A percentile compares a stretch with the other conserved stretches of the same genome.
Evolutionary conservation across 2,329 filamentous ascomycete genomes (phyloP).

Genomic region (Moelleriella libera): DNA sequence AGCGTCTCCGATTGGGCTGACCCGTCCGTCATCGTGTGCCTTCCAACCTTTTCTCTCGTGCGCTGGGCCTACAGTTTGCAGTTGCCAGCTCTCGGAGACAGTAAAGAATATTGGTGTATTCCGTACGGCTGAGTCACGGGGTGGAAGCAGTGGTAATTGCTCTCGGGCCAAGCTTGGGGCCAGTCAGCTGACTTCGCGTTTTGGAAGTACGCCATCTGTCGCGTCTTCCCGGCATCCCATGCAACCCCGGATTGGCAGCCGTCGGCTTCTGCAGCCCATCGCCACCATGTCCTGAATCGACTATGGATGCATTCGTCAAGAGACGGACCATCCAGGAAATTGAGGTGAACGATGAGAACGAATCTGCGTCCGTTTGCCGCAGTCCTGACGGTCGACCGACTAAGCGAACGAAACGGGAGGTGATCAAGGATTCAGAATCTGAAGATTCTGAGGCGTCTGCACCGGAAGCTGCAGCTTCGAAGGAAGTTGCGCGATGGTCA

Average conservation of each 20-base stretch:
- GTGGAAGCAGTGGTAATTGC: neutral
- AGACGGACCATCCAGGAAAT: slow-evolving; percentile 11
- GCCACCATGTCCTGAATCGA: neutral
- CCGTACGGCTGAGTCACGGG: slow-evolving; percentile 5
- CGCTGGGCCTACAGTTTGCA: no score
- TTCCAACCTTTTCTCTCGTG: no score
- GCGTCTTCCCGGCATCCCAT: slow-evolving; percentile 1
- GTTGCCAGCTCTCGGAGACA: no score
- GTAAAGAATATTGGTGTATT: no score
- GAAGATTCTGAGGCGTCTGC: slow-evolving; percentile 10
- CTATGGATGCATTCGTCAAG: slow-evolving; percentile 24
- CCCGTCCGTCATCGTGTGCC: no score
- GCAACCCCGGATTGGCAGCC: neutral
- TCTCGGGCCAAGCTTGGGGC: neutral
- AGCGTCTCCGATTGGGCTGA: no score
- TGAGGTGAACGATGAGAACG: slow-evolving; percentile 3
- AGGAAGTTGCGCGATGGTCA: neutral
- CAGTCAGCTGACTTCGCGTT: slow-evolving; percentile 26
- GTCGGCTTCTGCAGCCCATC: neutral
- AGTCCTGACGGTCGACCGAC: slow-evolving; percentile 10
- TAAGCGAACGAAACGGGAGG: slow-evolving; percentile 17
- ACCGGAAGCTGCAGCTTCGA: slow-evolving; percentile 2
- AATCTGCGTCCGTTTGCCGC: slow-evolving; percentile 1
- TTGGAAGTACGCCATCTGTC: neutral
- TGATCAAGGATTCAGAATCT: slow-evolving; percentile 9